Evolutionary conservation across 2,329 filamentous ascomycete species (phyloP), one percentile per base, ranked within the genome.

Genomic region (Sarocladiaceae sp.): DNA sequence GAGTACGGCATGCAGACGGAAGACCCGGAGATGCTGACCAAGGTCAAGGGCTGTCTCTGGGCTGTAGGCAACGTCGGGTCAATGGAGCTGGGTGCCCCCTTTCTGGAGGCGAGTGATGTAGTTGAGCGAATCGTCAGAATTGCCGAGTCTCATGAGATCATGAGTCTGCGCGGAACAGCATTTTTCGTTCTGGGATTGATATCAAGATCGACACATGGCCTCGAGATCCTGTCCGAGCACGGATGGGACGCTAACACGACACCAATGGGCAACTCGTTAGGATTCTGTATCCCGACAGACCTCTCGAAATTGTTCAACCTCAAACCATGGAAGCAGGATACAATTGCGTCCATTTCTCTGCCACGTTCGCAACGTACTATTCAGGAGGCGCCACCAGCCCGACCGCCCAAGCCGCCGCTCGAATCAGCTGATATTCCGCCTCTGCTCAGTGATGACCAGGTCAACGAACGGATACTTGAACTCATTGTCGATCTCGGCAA

Each of bases 51-150:
- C 7, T 97, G 91, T 65, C 76, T 99, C 46, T 99, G 94, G 94
- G 94, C 94, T 0, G 91, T 99, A 1, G 94, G 94, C 22, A 99
- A 99, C 60, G 93, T 99, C 33, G 94, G 94, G 0, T 97, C 92
- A 0, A 97, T 99, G 92, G 93, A 97, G 62, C 83, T 97, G 2
- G 94, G 94, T 1, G 93, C 93, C 1, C 91, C 91, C 0, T 99
- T 99, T 66, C 77, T 99, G 3, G 94, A 97, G 68, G 86, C 88
- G 52, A 89, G 84, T 33, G 89, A 97, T 58, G 90, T 97, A 33
- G 90, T 97, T 17, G 83, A 87, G 62, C 83, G 87, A 56, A 93
- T 99, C 56, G 84, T 97, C 44, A 79, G 84, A 57, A 97, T 99
- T 64, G 94, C 94, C 1, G 90, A 96, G 66, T 75, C 77, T 25